Evolutionary conservation across 768 basidiomycete species (phyloP).

Genomic region (Collybia sordida): DNA sequence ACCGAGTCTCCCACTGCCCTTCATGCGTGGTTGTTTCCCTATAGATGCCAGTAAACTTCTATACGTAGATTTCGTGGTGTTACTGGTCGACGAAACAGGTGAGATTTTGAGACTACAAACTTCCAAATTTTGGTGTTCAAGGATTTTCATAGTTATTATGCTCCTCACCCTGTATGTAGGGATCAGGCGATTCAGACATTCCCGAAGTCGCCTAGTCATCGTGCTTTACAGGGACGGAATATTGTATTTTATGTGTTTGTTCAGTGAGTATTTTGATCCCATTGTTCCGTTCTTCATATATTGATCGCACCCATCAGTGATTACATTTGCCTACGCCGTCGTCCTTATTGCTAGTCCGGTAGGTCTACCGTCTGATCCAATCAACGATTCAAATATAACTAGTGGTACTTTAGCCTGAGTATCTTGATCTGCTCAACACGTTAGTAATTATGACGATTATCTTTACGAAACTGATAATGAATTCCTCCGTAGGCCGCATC

Average conservation of each 20-base stretch:
- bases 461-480: not conserved
- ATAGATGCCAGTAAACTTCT: too few relatives aligned
- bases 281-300: not conserved
- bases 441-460: too few relatives aligned
- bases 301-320: not conserved
- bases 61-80: too few relatives aligned
- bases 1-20: too few relatives aligned
- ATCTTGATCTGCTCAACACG: too few relatives aligned
- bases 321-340: not conserved
- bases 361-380: not conserved
- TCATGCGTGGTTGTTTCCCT: too few relatives aligned
- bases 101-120: too few relatives aligned
- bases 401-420: too few relatives aligned
- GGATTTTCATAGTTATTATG: slow-evolving; percentile 1
- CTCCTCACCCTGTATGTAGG: slow-evolving; percentile 4
- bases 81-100: too few relatives aligned
- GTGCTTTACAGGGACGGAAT: slow-evolving; percentile 10
- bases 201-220: not conserved
- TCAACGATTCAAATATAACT: too few relatives aligned
- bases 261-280: not conserved
- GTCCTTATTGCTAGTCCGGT: not conserved
- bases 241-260: slow-evolving; percentile 6
- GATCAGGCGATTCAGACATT: slow-evolving; percentile 5
- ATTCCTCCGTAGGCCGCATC: not conserved
- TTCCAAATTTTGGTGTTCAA: too few relatives aligned